Conservation (phyloP, 257 asterid species). For the Datura wrightii region DNA sequence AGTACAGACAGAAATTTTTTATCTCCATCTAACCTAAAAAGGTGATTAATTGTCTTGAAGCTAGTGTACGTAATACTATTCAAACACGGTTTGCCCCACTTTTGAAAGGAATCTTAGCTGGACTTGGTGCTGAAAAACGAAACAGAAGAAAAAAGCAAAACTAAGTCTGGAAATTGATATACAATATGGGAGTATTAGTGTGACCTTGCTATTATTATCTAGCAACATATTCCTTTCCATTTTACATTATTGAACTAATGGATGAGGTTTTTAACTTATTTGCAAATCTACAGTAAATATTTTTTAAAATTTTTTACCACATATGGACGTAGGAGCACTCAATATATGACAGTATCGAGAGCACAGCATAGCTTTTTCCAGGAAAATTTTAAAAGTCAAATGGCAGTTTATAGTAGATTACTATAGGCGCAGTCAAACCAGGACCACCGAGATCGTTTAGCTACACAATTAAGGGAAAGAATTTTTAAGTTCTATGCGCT, state of each 20-base stretch:
- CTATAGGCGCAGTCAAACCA: not conserved
- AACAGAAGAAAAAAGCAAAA: too few species aligned
- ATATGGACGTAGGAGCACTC: not conserved
- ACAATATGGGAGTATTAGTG: too few species aligned
- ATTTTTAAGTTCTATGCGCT: not conserved
- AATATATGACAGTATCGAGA: not conserved
- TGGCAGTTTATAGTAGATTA: not conserved
- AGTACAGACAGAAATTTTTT: too few species aligned
- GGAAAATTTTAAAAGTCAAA: not conserved
- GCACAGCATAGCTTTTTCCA: constrained; percentile 2
- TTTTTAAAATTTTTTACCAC: not conserved
- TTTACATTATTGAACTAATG: too few species aligned
- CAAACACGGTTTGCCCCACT: not conserved
- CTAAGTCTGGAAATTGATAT: too few species aligned
- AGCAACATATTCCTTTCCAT: too few species aligned
- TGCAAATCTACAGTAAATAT: not conserved
- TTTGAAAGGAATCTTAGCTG: too few species aligned
- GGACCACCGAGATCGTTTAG: not conserved
- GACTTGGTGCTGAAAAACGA: too few species aligned
- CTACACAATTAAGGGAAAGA: not conserved
- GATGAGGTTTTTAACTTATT: too few species aligned
- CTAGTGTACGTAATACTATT: not conserved
- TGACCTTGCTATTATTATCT: too few species aligned
- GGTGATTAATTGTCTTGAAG: not conserved
- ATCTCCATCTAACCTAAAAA: not conserved